phyloP scores from a whole-genome alignment of 768 basidiomycete genomes.

The Xerocomus potaroensis region DNA sequence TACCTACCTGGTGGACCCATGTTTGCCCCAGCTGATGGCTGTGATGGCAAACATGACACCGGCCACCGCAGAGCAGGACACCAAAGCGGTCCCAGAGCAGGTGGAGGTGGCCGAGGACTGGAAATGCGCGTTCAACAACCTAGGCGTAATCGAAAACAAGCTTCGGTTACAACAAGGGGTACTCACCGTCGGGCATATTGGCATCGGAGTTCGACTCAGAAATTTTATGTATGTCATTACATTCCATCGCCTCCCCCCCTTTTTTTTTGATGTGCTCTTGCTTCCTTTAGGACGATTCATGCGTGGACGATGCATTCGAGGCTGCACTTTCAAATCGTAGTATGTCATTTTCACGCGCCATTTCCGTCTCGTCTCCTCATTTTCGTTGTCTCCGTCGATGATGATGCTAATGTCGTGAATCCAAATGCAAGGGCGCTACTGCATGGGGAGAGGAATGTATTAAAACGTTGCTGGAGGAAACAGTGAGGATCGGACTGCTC shows the following conservation, averaged over 20 bases:
- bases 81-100: not conserved
- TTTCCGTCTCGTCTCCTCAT: not conserved
- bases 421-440: conserved; percentile 15
- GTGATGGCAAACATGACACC: not conserved
- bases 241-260: not conserved
- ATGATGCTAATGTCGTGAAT: too few relatives aligned
- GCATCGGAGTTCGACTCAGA: conserved; percentile 10
- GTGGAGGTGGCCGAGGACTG: not conserved
- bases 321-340: conserved; percentile 11
- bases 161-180: conserved; percentile 3
- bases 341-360: not conserved
- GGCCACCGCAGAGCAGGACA: not conserved
- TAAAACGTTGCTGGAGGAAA: conserved; percentile 13
- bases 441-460: conserved; percentile 21
- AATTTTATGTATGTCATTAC: conserved; percentile 5
- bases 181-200: conserved; percentile 1
- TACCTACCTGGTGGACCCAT: conserved; percentile 13
- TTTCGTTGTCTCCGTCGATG: too few relatives aligned
- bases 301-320: conserved; percentile 20
- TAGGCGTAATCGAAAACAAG: conserved; percentile 12
- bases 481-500: conserved; percentile 12
- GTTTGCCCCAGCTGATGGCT: conserved; percentile 9
- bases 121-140: conserved; percentile 10
- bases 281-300: conserved; percentile 6
- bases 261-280: not conserved